Base-by-base conservation (phyloP, 352 stramenopile species). In the Poterioochromonas sp. region DNA sequence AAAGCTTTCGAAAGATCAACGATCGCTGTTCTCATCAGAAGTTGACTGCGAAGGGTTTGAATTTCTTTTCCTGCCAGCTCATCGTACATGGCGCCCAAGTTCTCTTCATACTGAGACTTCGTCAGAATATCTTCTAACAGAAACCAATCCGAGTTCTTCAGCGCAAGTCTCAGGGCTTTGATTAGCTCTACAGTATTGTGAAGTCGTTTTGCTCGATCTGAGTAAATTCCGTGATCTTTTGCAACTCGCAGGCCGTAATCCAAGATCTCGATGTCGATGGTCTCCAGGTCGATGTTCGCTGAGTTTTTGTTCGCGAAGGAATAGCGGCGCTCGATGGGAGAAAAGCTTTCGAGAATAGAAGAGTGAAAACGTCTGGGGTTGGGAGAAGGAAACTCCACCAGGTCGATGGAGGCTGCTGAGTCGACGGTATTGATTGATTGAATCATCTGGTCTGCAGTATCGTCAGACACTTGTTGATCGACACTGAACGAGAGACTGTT, bases 1-100 rank as follows among this genome's bases (percentile, higher is more conserved):
- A 74, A 37, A 26, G 65, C 40, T 39, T 53, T 54, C 18, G 65
- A 51, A 1, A 74, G 40, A 39, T 53, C 37, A 8, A 74, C 65
- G 11, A 74, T 54, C 34, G 65, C 18, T 20, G 65, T n/a, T 3
- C 65, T 34, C 5, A 74, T 54, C 15, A 54, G 34, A 39, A 74
- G 29, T n/a, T 74, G 65, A n/a, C 41, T 74, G 12, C 65, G 65
- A 11, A 74, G 8, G 0, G 41, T 8, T 12, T 58, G 40, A 26
- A 74, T 35, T n/a, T 74, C 65, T 35, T 34, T 34, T 1, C n/a
- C 32, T 12, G 40, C 40, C 29, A 74, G 18, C 12, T 47, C 22
- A 49, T 73, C 40, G 41, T 18, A 51, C 18, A 5, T 5, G 2
- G 1, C 3, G 11, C 3, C 40, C 3, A 74, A 11, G 1, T 74